Evolutionary conservation across 1,284 basidiomycete species (phyloP).

Genomic region (Limonomyces culmigenus): DNA sequence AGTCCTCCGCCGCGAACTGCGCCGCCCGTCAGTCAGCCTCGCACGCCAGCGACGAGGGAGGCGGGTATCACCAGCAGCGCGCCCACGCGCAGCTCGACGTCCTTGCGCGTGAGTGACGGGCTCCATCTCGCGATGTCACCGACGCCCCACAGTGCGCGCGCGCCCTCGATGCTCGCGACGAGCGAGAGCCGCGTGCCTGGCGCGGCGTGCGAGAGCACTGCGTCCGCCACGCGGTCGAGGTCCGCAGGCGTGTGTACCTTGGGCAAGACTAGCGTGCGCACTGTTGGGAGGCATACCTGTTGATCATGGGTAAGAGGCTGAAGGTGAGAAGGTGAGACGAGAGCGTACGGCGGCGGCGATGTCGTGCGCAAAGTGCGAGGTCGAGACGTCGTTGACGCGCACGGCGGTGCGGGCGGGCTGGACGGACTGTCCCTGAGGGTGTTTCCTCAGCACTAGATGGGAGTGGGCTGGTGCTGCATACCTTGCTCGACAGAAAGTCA

Average conservation of each 20-base stretch:
- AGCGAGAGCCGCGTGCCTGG: slow-evolving; percentile 25
- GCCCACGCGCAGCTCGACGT: slow-evolving; percentile 29
- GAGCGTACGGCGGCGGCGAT: slow-evolving; percentile 42
- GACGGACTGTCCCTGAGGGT: too few species aligned
- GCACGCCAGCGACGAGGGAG: too few species aligned
- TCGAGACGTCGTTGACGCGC: slow-evolving; percentile 61
- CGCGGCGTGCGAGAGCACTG: slow-evolving; percentile 15
- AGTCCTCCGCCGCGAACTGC: slow-evolving; percentile 86
- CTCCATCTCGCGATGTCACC: slow-evolving; percentile 51
- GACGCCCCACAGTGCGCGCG: slow-evolving; percentile 42
- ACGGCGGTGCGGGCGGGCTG: slow-evolving; percentile 42
- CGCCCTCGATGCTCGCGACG: slow-evolving; percentile 71
- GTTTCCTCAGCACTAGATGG: too few species aligned
- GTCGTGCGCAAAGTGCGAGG: slow-evolving; percentile 58
- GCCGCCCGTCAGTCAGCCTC: too few species aligned
- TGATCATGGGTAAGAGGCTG: too few species aligned
- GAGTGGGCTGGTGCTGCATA: slow-evolving; percentile 14
- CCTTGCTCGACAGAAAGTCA: slow-evolving; percentile 40
- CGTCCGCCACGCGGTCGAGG: slow-evolving; percentile 41
- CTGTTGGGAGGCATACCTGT: slow-evolving; percentile 12
- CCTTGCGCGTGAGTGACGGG: slow-evolving; percentile 20
- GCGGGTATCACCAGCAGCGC: slow-evolving; percentile 36
- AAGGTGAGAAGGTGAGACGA: too few species aligned
- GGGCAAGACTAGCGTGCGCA: slow-evolving; percentile 57
- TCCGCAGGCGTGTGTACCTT: slow-evolving; percentile 61